Conservation (phyloP, 164 flowering plant genomes). For the Litsea cubeba region DNA sequence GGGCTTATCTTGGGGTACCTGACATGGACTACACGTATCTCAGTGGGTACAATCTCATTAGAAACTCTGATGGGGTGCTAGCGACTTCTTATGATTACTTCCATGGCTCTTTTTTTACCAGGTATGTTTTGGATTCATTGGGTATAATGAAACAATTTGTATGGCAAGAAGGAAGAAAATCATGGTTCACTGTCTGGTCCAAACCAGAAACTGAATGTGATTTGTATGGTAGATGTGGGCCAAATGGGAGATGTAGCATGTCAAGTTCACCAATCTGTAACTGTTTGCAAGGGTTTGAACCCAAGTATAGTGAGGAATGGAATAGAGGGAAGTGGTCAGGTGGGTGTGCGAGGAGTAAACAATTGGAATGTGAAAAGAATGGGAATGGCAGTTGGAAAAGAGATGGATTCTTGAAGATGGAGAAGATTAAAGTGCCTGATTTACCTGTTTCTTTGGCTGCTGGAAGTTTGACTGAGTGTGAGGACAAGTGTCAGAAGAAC, state of each 20-base stretch:
- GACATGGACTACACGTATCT: not conserved
- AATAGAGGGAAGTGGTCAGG: conserved; percentile 13
- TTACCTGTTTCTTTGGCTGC: not conserved
- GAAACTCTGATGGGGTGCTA: not conserved
- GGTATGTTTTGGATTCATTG: not conserved
- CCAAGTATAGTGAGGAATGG: conserved; percentile 8
- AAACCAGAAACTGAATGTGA: conserved; percentile 1
- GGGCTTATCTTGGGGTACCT: not conserved
- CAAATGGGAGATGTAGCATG: conserved; percentile 10
- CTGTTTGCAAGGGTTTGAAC: conserved; percentile 15
- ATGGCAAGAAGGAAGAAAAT: not conserved
- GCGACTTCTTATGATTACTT: not conserved
- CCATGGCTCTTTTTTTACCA: no score
- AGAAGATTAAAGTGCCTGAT: conserved; percentile 11
- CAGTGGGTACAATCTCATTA: not conserved
- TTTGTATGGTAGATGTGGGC: conserved; percentile 13
- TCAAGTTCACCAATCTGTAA: conserved; percentile 5
- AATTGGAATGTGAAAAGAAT: conserved; percentile 12
- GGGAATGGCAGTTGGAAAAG: not conserved
- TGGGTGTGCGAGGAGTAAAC: conserved; percentile 16
- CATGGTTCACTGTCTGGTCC: conserved; percentile 4
- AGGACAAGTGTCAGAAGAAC: conserved; percentile 8
- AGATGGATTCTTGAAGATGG: conserved; percentile 3
- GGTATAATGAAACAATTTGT: not conserved
- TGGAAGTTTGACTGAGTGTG: not conserved